Percentiles rank a stretch among this genome's conserved stretches.
These are phyloP conservation scores for Prunus mume DNA, from an alignment of 306 rosid species.

Conservation along the genomic window DNA sequence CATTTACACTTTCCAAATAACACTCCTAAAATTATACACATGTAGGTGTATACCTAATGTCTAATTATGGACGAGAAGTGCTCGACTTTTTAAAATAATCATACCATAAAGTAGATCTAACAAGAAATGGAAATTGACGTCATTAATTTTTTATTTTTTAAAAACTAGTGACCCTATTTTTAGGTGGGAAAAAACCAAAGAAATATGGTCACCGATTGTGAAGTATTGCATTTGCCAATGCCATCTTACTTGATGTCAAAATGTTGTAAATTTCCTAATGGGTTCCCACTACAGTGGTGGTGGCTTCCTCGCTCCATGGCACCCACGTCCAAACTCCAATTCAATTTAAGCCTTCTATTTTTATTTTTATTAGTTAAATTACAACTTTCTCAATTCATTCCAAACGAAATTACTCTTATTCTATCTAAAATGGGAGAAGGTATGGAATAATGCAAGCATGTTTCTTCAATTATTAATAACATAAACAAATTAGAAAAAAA, in stretches of 20 bases:
- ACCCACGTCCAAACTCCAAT: too few relatives aligned
- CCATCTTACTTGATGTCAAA: background rate
- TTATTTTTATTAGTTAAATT: too few relatives aligned
- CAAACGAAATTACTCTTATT: too few relatives aligned
- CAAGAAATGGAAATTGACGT: background rate
- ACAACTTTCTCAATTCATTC: too few relatives aligned
- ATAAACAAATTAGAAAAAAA: background rate
- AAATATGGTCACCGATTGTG: background rate
- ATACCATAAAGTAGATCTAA: background rate
- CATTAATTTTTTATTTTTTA: background rate
- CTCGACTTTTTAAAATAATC: background rate
- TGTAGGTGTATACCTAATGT: background rate
- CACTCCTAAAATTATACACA: background rate
- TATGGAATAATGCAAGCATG: background rate
- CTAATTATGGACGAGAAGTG: too few relatives aligned
- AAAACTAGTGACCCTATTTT: too few relatives aligned
- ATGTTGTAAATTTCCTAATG: background rate
- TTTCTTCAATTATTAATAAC: background rate
- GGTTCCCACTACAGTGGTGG: too few relatives aligned
- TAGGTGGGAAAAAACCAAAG: background rate
- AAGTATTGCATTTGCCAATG: background rate
- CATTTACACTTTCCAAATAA: too few relatives aligned
- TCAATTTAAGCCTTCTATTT: too few relatives aligned
- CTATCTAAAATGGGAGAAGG: background rate
- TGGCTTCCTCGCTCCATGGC: too few relatives aligned